Evolutionary conservation across 306 rosid species (phyloP).

Genomic region (Citrullus colocynthis): DNA sequence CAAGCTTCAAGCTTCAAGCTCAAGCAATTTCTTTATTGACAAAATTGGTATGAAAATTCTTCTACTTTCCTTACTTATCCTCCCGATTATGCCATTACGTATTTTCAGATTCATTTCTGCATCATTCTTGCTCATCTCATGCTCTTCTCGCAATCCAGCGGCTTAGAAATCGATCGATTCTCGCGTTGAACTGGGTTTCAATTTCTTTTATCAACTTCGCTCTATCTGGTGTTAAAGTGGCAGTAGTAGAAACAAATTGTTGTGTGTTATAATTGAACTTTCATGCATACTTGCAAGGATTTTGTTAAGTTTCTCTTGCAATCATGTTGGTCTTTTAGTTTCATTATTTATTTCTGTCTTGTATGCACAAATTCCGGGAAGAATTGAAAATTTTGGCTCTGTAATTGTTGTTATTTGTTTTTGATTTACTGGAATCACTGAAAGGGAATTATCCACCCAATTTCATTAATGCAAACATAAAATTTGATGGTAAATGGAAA

Average conservation of each 20-base stretch:
- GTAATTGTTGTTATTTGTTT: background rate
- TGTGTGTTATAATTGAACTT: background rate
- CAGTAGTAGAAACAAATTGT: background rate
- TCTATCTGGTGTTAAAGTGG: background rate
- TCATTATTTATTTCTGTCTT: background rate
- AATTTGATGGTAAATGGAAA: background rate
- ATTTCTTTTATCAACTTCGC: slow-evolving; percentile 9
- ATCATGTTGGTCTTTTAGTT: background rate
- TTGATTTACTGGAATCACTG: background rate
- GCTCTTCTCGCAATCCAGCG: background rate
- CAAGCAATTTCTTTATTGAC: background rate
- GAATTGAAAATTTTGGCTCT: background rate
- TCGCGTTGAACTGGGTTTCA: slow-evolving; percentile 24
- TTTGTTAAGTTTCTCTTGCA: background rate
- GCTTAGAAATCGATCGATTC: slow-evolving; percentile 11
- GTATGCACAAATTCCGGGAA: background rate
- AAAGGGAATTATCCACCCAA: background rate
- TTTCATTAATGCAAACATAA: background rate
- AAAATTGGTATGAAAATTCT: background rate
- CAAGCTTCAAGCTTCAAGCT: background rate
- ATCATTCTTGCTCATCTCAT: background rate
- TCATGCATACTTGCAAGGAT: background rate
- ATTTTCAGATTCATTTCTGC: slow-evolving; percentile 11
- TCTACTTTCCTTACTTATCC: background rate
- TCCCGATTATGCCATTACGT: slow-evolving; percentile 1